Evolutionary conservation across 2,329 filamentous ascomycete species (phyloP).

Genomic region (Cucurbitaria berberidis): DNA sequence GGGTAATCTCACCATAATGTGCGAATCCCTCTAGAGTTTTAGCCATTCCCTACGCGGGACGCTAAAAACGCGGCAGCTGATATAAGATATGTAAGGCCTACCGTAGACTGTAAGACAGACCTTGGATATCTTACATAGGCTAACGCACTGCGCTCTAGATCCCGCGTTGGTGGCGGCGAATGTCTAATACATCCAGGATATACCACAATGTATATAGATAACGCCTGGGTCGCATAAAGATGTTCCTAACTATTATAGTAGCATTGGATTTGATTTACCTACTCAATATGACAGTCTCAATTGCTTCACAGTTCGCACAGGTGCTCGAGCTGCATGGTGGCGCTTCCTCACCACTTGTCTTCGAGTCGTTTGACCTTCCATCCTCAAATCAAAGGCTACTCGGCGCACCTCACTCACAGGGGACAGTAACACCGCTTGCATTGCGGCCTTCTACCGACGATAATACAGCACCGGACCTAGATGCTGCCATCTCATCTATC

Average conservation of each 20-base stretch:
- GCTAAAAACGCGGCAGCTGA: too few species aligned
- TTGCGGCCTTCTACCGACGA: constrained; percentile 40
- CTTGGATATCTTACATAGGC: too few species aligned
- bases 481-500: constrained; percentile 47
- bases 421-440: constrained; percentile 51
- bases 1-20: too few species aligned
- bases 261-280: not conserved
- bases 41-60: too few species aligned
- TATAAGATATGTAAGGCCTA: too few species aligned
- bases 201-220: not conserved
- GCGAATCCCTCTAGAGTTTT: too few species aligned
- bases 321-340: constrained; percentile 19
- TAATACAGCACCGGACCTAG: constrained; percentile 28
- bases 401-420: constrained; percentile 47
- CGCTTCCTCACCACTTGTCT: constrained; percentile 26
- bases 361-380: constrained; percentile 51
- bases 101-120: too few species aligned
- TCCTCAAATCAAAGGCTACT: constrained; percentile 52
- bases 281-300: constrained; percentile 13
- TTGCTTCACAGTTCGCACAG: constrained; percentile 4
- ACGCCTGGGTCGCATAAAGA: not conserved
- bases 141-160: too few species aligned
- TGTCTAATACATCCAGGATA: not conserved
- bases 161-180: too few species aligned
- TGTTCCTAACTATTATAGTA: not conserved